Conservation (phyloP, 192 early-diverging fungal species). For the Coemansia sp. region DNA sequence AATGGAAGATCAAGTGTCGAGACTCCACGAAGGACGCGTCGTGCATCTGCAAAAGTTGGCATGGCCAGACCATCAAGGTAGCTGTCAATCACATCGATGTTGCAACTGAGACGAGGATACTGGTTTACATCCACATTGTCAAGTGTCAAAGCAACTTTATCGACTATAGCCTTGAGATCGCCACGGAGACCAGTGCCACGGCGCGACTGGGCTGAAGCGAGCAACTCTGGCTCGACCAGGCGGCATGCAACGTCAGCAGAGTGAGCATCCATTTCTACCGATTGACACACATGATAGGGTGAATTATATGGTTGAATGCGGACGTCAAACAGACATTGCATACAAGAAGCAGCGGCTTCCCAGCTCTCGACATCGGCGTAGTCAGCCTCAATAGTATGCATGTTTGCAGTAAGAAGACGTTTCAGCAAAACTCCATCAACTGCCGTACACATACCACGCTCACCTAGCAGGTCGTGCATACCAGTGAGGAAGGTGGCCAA, state of each 20-base stretch:
- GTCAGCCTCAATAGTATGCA: background rate
- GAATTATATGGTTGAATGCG: conserved; percentile 26
- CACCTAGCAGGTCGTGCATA: conserved; percentile 33
- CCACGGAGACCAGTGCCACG: conserved; percentile 37
- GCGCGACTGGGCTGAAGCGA: conserved; percentile 24
- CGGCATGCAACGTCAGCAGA: conserved; percentile 29
- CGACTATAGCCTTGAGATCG: conserved; percentile 42
- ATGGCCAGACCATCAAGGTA: conserved; percentile 43
- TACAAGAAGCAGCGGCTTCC: conserved; percentile 18
- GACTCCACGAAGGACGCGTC: conserved; percentile 5
- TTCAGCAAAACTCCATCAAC: conserved; percentile 34
- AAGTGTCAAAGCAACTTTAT: conserved; percentile 17
- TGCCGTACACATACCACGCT: conserved; percentile 39
- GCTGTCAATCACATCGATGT: conserved; percentile 39
- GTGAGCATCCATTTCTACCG: conserved; percentile 30
- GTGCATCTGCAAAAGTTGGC: conserved; percentile 36
- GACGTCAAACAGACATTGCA: conserved; percentile 47
- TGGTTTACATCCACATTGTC: conserved; percentile 26
- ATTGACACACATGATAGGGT: conserved; percentile 18
- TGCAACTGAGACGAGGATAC: conserved; percentile 35
- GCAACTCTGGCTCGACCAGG: conserved; percentile 33
- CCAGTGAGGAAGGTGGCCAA: conserved; percentile 7
- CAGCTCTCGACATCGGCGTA: conserved; percentile 8
- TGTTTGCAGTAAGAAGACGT: conserved; percentile 17
- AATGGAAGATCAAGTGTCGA: conserved; percentile 11